Percentiles rank a stretch among this genome's conserved stretches.
phyloP scores from a whole-genome alignment of 345 rosid species.

The Populus davidiana region DNA sequence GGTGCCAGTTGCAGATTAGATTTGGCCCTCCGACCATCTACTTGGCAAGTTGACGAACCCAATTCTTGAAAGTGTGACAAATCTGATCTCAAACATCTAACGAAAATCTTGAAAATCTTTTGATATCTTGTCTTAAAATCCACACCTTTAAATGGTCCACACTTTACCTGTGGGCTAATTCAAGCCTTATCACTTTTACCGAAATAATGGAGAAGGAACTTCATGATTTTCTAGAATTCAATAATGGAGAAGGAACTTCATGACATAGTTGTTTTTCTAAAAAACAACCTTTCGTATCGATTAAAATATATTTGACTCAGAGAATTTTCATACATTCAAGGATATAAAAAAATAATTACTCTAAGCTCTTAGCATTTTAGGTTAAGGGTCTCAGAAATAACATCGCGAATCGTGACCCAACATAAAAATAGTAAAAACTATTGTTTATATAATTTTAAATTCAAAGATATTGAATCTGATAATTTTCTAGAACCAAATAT shows the following conservation, averaged over 20 bases:
- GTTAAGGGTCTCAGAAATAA: no score
- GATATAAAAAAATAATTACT: rapidly evolving
- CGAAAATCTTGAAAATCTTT: no score
- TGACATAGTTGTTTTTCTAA: no score
- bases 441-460: no score
- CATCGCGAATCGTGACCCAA: no score
- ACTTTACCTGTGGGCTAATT: neutral
- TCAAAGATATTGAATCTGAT: no score
- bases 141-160: neutral
- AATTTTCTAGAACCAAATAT: rapidly evolving
- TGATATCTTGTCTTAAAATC: neutral
- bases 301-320: no score
- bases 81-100: neutral
- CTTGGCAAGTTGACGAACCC: neutral
- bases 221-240: no score
- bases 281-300: rapidly evolving
- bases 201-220: neutral
- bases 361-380: rapidly evolving
- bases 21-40: neutral
- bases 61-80: no score
- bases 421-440: rapidly evolving
- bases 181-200: neutral
- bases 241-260: neutral
- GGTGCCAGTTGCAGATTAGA: neutral
- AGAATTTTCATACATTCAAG: no score